Conservation (phyloP, 192 early-diverging fungal species). For the Coemansia sp. region DNA sequence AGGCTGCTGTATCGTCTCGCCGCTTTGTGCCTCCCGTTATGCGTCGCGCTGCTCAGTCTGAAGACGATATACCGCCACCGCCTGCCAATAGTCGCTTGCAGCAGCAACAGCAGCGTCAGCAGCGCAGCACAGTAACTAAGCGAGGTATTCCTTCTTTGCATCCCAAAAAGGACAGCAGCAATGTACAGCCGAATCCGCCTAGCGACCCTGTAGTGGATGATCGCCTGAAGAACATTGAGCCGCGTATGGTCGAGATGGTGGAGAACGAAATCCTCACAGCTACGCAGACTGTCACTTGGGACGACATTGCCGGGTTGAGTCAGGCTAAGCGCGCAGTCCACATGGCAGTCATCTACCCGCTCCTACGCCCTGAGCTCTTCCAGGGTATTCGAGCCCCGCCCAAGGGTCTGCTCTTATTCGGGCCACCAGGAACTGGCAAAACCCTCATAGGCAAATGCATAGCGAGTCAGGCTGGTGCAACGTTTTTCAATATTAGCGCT, state of each 20-base stretch:
- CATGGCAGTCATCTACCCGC: slow-evolving; percentile 83
- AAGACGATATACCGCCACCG: slow-evolving; percentile 13
- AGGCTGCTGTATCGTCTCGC: background rate
- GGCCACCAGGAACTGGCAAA: slow-evolving; percentile 83
- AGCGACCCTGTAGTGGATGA: slow-evolving; percentile 61
- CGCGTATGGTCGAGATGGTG: slow-evolving; percentile 85
- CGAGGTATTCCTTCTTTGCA: slow-evolving; percentile 25
- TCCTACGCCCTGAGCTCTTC: slow-evolving; percentile 81
- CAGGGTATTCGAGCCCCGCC: slow-evolving; percentile 79
- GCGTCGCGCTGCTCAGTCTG: slow-evolving; percentile 15
- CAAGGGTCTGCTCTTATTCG: slow-evolving; percentile 85
- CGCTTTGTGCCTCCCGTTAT: slow-evolving; percentile 30
- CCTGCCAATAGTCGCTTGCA: background rate
- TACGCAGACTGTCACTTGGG: slow-evolving; percentile 66
- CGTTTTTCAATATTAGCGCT: slow-evolving; percentile 89
- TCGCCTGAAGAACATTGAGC: slow-evolving; percentile 81
- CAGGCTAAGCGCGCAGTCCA: slow-evolving; percentile 80
- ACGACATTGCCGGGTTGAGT: slow-evolving; percentile 82
- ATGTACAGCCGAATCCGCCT: background rate
- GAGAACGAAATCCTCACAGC: slow-evolving; percentile 84
- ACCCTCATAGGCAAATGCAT: slow-evolving; percentile 91
- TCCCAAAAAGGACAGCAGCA: slow-evolving; percentile 16
- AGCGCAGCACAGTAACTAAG: background rate
- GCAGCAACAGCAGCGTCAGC: slow-evolving; percentile 3
- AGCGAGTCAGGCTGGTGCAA: slow-evolving; percentile 81